Evolutionary conservation across 176 grass and related monocot genomes (phyloP).

Genomic region (Calamus simplicifolius): DNA sequence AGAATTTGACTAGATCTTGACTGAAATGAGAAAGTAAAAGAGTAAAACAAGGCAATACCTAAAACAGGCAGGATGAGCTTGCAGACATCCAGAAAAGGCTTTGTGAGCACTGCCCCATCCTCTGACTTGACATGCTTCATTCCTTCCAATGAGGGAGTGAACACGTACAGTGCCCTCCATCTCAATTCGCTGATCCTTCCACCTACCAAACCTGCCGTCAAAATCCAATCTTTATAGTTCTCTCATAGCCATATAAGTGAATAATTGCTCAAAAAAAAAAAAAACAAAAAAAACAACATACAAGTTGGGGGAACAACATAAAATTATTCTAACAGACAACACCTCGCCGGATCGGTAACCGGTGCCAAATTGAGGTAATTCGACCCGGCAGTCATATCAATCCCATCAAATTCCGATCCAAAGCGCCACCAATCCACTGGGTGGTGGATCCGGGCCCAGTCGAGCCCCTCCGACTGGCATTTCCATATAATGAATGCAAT

Average conservation of each 20-base stretch:
- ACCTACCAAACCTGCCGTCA: conserved; percentile 16
- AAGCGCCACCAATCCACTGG: background rate
- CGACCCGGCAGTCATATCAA: background rate
- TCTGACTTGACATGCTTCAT: conserved; percentile 94
- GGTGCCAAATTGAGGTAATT: background rate
- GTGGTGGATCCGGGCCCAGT: background rate
- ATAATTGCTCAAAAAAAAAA: background rate
- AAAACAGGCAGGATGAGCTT: conserved; percentile 84
- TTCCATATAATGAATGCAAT: background rate
- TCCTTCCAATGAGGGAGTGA: conserved; percentile 82
- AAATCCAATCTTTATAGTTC: background rate
- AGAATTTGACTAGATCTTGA: background rate
- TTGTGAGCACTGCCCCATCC: conserved; percentile 63
- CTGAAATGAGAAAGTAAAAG: too few relatives aligned
- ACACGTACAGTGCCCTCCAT: conserved; percentile 84
- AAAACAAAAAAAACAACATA: too few relatives aligned
- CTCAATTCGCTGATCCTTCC: conserved; percentile 11
- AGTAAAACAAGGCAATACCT: conserved; percentile 30
- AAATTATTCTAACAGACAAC: too few relatives aligned
- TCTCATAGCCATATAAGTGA: background rate
- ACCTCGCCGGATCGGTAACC: background rate
- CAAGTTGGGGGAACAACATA: too few relatives aligned
- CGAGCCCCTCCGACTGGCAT: background rate
- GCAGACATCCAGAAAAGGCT: conserved; percentile 97
- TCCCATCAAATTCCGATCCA: conserved; percentile 4